phyloP scores from a whole-genome alignment of 2,329 filamentous ascomycete genomes.

The Arthrobotrys musiformis region DNA sequence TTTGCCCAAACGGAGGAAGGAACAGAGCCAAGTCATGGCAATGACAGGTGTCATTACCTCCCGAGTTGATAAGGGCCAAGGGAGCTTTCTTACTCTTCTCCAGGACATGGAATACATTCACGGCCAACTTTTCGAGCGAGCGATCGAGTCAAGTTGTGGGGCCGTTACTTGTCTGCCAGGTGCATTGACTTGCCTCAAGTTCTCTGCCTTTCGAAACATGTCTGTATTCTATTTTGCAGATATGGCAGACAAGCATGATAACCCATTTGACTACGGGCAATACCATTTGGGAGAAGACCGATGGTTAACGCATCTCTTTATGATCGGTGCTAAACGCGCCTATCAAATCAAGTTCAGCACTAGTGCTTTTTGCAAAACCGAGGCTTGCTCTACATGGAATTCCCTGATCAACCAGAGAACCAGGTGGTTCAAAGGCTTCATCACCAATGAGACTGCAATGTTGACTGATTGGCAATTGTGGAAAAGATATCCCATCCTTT shows the following conservation, averaged over 20 bases:
- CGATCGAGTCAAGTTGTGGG: constrained; percentile 92
- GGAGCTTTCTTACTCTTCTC: constrained; percentile 90
- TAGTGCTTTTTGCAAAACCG: constrained; percentile 97
- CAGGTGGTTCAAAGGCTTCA: constrained; percentile 95
- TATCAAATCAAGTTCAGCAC: constrained; percentile 99
- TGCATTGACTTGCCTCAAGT: constrained; percentile 92
- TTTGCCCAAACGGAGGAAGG: constrained; percentile 25
- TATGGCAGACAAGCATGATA: constrained; percentile 93
- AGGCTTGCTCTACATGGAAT: constrained; percentile 78
- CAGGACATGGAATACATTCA: constrained; percentile 99
- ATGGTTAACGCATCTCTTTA: constrained; percentile 97
- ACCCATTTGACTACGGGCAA: constrained; percentile 96
- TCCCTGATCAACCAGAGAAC: constrained; percentile 93
- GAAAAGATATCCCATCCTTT: constrained; percentile 87
- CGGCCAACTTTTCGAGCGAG: constrained; percentile 93
- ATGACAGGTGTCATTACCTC: constrained; percentile 98
- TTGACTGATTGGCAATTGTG: constrained; percentile 92
- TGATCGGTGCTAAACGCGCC: constrained; percentile 92
- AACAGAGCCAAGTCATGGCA: constrained; percentile 70
- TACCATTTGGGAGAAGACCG: constrained; percentile 94
- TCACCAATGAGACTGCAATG: constrained; percentile 99
- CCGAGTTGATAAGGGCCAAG: constrained; percentile 94
- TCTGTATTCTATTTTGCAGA: constrained; percentile 98
- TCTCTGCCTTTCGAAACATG: constrained; percentile 96
- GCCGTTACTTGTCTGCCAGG: constrained; percentile 94